Base-by-base conservation (phyloP, 2,329 filamentous ascomycete species). In the Albifimbria verrucaria region DNA sequence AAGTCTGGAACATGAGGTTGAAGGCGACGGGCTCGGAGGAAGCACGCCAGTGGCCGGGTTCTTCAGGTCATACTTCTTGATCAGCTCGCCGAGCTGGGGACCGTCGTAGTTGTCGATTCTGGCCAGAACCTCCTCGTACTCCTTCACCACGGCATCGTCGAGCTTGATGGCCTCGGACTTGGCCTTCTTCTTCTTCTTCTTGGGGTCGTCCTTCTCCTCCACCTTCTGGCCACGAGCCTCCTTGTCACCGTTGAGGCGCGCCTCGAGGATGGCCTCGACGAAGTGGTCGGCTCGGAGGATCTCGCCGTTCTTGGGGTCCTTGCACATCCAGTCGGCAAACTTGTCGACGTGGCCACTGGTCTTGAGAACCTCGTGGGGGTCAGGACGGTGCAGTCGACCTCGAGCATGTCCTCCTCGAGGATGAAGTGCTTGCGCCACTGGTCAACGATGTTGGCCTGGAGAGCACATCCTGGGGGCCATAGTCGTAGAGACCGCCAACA, bases 251-350 rank as follows among this genome's bases (percentile, higher is more conserved):
- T 92, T 93, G 56, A 99, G 75, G 39, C 94, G 83, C 47, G 84
- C 78, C 77, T 97, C 92, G 50, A 99, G 83, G 36, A 97, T 86
- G 64, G 96, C 90, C 79, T 97, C 92, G 61, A 99, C 92, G 65
- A 97, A 84, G 77, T 99, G 94, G 69, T 99, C 94, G 54, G 94
- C 92, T 62, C 94, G 86, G 70, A 99, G 86, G 67, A 97, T 96
- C 72, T 99, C 94, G 69, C 94, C 94, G 65, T 88, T 96, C 81
- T 96, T 95, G 58, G 93, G 91, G 72, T 99, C 94, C 75, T 96
- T 96, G 86, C 90, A 96, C 92, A 97, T 97, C 90, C 90, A 97
- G 72, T 97, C 93, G 73, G 91, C 89, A 68, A 97, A 97, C 74
- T 96, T 96, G 73, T 97, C 93, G 60, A 97, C 94, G 76, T 99